A percentile compares a stretch with the other conserved stretches of the same genome.
Evolutionary conservation across 768 basidiomycete species (phyloP).

Genomic region (Pulveroboletus sp.): DNA sequence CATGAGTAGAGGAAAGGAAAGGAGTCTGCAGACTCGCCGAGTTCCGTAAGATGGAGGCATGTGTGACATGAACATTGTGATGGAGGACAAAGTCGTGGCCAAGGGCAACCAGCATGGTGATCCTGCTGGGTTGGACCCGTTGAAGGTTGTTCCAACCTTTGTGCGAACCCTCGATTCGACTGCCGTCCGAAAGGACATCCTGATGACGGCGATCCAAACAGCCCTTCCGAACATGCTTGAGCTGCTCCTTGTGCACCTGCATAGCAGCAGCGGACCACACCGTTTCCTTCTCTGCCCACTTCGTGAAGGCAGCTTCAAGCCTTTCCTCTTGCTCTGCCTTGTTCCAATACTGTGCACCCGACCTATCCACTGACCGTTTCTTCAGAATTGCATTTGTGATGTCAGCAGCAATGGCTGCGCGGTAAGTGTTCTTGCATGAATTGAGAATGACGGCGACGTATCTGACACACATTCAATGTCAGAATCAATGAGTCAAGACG

Average conservation of each 20-base stretch:
- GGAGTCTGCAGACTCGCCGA: not conserved
- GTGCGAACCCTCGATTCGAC: constrained; percentile 28
- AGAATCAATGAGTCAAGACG: too few relatives aligned
- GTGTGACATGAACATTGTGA: constrained; percentile 16
- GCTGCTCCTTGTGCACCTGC: constrained; percentile 27
- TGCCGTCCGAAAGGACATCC: constrained; percentile 25
- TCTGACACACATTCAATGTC: not conserved
- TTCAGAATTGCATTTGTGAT: constrained; percentile 13
- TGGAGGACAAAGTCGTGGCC: constrained; percentile 23
- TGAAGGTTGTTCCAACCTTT: constrained; percentile 28
- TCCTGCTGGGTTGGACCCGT: constrained; percentile 19
- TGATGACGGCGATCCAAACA: constrained; percentile 19
- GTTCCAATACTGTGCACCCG: constrained; percentile 15
- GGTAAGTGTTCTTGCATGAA: constrained; percentile 3
- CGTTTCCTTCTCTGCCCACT: too few relatives aligned
- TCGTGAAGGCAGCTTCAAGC: too few relatives aligned
- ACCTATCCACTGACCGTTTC: constrained; percentile 1
- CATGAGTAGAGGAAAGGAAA: not conserved
- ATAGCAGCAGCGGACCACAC: constrained; percentile 19
- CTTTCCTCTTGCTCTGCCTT: constrained; percentile 14
- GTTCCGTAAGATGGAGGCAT: too few relatives aligned
- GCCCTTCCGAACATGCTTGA: constrained; percentile 27
- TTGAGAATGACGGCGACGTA: constrained; percentile 14
- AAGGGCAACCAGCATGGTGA: constrained; percentile 14
- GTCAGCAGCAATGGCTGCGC: constrained; percentile 1